Conservation (phyloP, 2,329 filamentous ascomycete species). For the Fusarium zealandicum region DNA sequence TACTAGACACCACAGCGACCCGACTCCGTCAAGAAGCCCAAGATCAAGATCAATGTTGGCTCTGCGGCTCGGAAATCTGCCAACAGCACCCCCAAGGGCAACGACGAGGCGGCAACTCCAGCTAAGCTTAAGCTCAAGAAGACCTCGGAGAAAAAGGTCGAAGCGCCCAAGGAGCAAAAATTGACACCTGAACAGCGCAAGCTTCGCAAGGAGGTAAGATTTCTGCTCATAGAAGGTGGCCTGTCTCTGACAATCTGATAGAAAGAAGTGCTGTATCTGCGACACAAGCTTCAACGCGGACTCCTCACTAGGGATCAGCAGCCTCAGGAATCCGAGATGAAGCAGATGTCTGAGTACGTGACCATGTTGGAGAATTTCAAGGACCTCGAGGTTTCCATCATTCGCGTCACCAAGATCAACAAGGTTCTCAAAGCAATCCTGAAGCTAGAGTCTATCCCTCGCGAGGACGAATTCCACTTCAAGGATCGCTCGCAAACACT, state of each 20-base stretch:
- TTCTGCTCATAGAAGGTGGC: not conserved
- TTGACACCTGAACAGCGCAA: constrained; percentile 65
- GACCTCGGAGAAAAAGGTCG: constrained; percentile 64
- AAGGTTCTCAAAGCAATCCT: constrained; percentile 96
- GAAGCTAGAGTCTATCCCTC: constrained; percentile 84
- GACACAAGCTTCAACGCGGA: constrained; percentile 93
- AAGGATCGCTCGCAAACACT: constrained; percentile 81
- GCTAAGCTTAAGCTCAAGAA: constrained; percentile 63
- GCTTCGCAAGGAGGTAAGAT: constrained; percentile 64
- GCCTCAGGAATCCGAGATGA: constrained; percentile 88
- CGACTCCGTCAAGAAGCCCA: constrained; percentile 72
- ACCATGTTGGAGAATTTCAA: constrained; percentile 79
- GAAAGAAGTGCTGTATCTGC: constrained; percentile 87
- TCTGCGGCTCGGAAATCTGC: constrained; percentile 72
- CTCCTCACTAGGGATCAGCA: constrained; percentile 84
- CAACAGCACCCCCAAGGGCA: constrained; percentile 68
- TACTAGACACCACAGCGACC: constrained; percentile 62
- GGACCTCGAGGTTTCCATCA: constrained; percentile 88
- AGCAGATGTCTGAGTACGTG: constrained; percentile 77
- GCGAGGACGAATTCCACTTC: constrained; percentile 89
- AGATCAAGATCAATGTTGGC: constrained; percentile 64
- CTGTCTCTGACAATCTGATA: constrained; percentile 50
- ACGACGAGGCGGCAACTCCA: constrained; percentile 61
- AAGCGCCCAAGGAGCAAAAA: constrained; percentile 62
- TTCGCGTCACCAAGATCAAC: constrained; percentile 94